Percentiles rank a stretch among this genome's conserved stretches.
phyloP scores from a whole-genome alignment of 169 alveolate genomes.

The Cryptosporidium andersoni region DNA sequence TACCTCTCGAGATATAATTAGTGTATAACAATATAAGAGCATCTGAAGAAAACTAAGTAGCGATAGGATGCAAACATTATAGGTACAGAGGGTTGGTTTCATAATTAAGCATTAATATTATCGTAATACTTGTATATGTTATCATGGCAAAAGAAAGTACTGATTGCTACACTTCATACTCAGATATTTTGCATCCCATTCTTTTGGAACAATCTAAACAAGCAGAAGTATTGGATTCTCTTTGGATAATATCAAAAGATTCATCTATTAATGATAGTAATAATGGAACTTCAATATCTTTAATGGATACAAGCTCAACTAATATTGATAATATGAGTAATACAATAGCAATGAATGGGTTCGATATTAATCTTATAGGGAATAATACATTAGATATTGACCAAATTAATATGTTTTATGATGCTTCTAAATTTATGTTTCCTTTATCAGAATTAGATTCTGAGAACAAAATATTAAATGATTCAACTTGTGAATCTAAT shows the following conservation, averaged over 20 bases:
- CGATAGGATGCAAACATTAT: too few relatives aligned
- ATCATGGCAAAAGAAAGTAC: too few relatives aligned
- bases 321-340: conserved; percentile 14
- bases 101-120: too few relatives aligned
- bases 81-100: too few relatives aligned
- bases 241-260: conserved; percentile 9
- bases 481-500: background rate
- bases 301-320: conserved; percentile 10
- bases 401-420: conserved; percentile 2
- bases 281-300: background rate
- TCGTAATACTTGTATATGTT: too few relatives aligned
- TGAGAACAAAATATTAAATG: conserved; percentile 11
- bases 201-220: conserved; percentile 20
- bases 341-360: conserved; percentile 24
- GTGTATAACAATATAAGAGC: background rate
- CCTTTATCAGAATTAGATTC: conserved; percentile 39
- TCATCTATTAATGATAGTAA: background rate
- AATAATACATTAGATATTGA: conserved; percentile 11
- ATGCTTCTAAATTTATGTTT: conserved; percentile 43
- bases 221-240: conserved; percentile 5
- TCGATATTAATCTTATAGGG: conserved; percentile 22
- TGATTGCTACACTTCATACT: conserved; percentile 8
- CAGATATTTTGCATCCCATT: conserved; percentile 24
- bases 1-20: conserved; percentile 18
- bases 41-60: conserved; percentile 1